A percentile compares a stretch with the other conserved stretches of the same genome.
Evolutionary conservation across 768 basidiomycete genomes (phyloP).

Genomic region (Auricularia cornea): DNA sequence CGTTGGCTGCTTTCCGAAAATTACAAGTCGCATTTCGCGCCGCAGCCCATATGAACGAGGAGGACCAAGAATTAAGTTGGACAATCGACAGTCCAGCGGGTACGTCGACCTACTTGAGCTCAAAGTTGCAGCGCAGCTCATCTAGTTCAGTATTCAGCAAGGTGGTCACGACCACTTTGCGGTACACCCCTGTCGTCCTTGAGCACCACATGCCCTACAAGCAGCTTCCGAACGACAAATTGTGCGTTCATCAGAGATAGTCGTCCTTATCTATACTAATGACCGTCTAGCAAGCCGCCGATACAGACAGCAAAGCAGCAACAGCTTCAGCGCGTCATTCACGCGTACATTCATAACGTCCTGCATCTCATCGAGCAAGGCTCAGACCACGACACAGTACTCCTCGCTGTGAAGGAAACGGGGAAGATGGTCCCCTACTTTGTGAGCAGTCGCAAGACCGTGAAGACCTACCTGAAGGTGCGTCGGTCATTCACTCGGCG

Average conservation of each 20-base stretch:
- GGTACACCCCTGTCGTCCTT: slow-evolving; percentile 85
- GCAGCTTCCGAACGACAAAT: slow-evolving; percentile 70
- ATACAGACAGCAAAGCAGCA: slow-evolving; percentile 75
- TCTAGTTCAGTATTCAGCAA: slow-evolving; percentile 77
- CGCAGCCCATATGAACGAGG: slow-evolving; percentile 84
- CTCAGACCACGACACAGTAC: slow-evolving; percentile 51
- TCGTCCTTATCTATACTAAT: slow-evolving; percentile 1
- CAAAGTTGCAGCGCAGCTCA: slow-evolving; percentile 6
- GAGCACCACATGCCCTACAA: slow-evolving; percentile 85
- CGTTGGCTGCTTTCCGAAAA: slow-evolving; percentile 73
- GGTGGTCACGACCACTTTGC: slow-evolving; percentile 74
- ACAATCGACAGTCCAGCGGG: slow-evolving; percentile 75
- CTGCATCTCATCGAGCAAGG: slow-evolving; percentile 72
- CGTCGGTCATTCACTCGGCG: neutral
- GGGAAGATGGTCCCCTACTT: slow-evolving; percentile 88
- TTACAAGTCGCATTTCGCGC: slow-evolving; percentile 86
- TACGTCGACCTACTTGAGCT: slow-evolving; percentile 22
- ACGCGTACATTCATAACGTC: slow-evolving; percentile 85
- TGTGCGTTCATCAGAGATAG: slow-evolving; percentile 42
- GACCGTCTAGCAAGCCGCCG: slow-evolving; percentile 63
- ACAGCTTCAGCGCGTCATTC: slow-evolving; percentile 74
- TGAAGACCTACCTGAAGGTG: slow-evolving; percentile 85
- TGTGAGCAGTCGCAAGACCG: slow-evolving; percentile 69
- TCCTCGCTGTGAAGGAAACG: slow-evolving; percentile 73
- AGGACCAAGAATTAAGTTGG: slow-evolving; percentile 72